Evolutionary conservation across 495 filamentous ascomycete genomes (phyloP).

Genomic region (Daldinia concentrica): DNA sequence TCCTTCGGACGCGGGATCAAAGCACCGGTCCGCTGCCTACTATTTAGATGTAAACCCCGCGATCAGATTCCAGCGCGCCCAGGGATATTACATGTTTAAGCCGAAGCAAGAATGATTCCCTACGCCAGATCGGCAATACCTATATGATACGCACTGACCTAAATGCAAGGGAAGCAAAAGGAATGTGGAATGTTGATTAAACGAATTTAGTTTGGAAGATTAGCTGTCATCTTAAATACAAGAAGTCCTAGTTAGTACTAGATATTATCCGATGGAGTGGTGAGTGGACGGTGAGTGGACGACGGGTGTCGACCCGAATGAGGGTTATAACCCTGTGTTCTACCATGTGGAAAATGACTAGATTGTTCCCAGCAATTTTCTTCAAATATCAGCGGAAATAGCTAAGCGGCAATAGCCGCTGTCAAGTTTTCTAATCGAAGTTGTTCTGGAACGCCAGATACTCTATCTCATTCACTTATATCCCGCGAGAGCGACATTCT

Average conservation of each 20-base stretch:
- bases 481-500: background rate
- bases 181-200: background rate
- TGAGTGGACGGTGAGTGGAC: background rate
- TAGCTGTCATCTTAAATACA: background rate
- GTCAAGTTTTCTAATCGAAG: background rate
- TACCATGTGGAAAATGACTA: background rate
- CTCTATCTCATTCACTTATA: background rate
- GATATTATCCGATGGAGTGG: constrained; percentile 11
- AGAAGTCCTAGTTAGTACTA: background rate
- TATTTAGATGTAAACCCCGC: background rate
- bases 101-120: background rate
- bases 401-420: background rate
- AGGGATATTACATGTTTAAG: background rate
- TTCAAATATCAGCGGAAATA: background rate
- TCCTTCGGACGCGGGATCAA: background rate
- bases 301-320: background rate
- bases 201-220: background rate
- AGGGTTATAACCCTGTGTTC: background rate
- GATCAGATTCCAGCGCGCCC: background rate
- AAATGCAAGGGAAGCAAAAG: background rate
- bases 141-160: constrained; percentile 2
- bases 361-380: background rate
- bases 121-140: background rate
- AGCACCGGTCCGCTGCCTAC: background rate
- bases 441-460: background rate